Evolutionary conservation across 2,329 filamentous ascomycete species (phyloP), one percentile per base, ranked within the genome.

Genomic region (Mariannaea elegans): DNA sequence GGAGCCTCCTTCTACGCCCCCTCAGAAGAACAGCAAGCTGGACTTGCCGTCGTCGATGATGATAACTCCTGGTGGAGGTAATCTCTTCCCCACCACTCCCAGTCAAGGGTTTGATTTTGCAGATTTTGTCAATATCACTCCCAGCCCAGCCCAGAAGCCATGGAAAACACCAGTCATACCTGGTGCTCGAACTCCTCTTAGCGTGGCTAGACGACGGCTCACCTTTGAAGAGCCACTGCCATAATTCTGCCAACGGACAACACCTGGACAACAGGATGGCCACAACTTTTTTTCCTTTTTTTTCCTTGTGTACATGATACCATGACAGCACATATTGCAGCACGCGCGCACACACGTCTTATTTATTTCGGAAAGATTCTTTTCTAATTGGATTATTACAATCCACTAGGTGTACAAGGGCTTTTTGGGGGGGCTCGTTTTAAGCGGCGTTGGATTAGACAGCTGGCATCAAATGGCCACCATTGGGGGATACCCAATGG

Each of bases 71-170:
- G 88, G 89, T 52, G 90, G 89, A 38, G 85, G 86, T 62, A 90
- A 88, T 70, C 76, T 90, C 45, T 87, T 88, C 70, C 87, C 90
- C 50, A 88, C 87, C 64, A 98, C 94, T 1, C 94, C 94, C 0
- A 90, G 90, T 14, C 91, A 94, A 72, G 80, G 77, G 46, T 96
- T 98, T 77, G 96, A 98, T 79, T 97, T 98, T 78, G 88, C 93
- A 51, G 95, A 99, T 74, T 99, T 97, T 77, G 90, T 98, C 73
- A 97, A 98, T 78, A 94, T 98, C 75, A 97, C 95, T 7, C 95
- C 95, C 0, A 97, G 93, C 72, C 95, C 95, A 18, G 95, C 93
- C 23, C 95, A 97, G 79, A 92, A 88, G 67, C 85, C 89, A 9
- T 97, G 93, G 91, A 92, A 90, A 75, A 97, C 93, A 0, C 93